Evolutionary conservation across 1,139 yeast genomes (phyloP), one percentile per base, ranked within the genome.

Genomic region (Debaryomyces subglobosus): DNA sequence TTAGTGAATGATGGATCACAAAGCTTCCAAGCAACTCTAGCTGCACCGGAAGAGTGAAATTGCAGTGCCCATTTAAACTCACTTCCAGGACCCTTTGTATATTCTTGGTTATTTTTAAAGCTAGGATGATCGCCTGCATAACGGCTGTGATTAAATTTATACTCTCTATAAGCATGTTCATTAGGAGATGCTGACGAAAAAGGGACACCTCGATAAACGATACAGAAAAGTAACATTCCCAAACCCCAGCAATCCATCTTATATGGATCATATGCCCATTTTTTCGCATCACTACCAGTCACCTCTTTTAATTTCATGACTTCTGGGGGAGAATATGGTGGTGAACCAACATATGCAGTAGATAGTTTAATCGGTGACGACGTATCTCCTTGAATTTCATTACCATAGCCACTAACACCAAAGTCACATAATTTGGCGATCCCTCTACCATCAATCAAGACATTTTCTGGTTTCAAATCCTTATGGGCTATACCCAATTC

Each of bases 321-420:
- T 62, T 87, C 94, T 0, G 95, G 95, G 4, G 94, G 85, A 10
- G 86, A 81, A 62, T 86, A 87, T 3, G 94, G 94, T 3, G 94
- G 90, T 1, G 92, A 85, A 1, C 95, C 95, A 44, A 86, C 86
- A 65, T 78, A 78, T 3, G 80, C 63, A 13, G 74, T 66, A 13
- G 79, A 75, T 33, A 65, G 50, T 54, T 74, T 77, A 3, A 84
- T 56, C 3, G 79, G 78, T 21, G 82, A 71, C 0, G 68, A 57
- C 16, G 81, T 71, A 64, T 86, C 82, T 1, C 79, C 79, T 0
- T 81, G 81, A n/a, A 64, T 69, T 46, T 68, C 77, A 63, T 84
- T 86, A 20, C 84, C 88, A 64, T 76, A 81, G 46, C 80, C 85
- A 49, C 89, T 80, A 18, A 85, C 86, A 49, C 95, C 95, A 65